These are phyloP conservation scores for Gnomoniopsis sp. DNA, from an alignment of 2,329 filamentous ascomycete species.

Conservation along the genomic window DNA sequence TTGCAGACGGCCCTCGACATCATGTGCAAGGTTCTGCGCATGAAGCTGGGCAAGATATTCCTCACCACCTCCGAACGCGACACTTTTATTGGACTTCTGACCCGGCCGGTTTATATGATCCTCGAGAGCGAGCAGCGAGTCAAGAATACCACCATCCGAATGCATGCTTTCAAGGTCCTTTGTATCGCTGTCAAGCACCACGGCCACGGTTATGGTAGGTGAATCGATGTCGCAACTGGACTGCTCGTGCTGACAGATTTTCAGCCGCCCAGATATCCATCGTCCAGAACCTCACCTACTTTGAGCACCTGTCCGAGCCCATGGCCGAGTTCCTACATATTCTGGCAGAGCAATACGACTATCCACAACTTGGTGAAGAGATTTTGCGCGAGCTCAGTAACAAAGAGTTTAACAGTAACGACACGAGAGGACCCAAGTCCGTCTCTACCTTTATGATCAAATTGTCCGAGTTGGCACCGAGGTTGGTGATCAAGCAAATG, in stretches of 20 bases:
- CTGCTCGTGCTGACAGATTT: slow-evolving; percentile 26
- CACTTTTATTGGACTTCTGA: slow-evolving; percentile 89
- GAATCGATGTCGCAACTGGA: background rate
- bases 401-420: slow-evolving; percentile 97
- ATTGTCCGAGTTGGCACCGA: slow-evolving; percentile 85
- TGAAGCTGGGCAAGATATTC: slow-evolving; percentile 91
- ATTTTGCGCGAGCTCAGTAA: slow-evolving; percentile 91
- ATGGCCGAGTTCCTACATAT: slow-evolving; percentile 99
- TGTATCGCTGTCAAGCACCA: slow-evolving; percentile 98
- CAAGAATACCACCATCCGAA: slow-evolving; percentile 83
- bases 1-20: slow-evolving; percentile 84
- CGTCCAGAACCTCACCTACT: slow-evolving; percentile 95
- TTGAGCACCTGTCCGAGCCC: slow-evolving; percentile 96
- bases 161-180: slow-evolving; percentile 96
- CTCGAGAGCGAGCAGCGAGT: slow-evolving; percentile 91
- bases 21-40: slow-evolving; percentile 93
- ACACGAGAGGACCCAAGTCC: slow-evolving; percentile 92
- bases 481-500: slow-evolving; percentile 96
- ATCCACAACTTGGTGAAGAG: slow-evolving; percentile 91
- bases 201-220: slow-evolving; percentile 86
- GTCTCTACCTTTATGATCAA: slow-evolving; percentile 92
- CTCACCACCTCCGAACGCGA: slow-evolving; percentile 94
- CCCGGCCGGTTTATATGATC: slow-evolving; percentile 87
- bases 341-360: slow-evolving; percentile 94
- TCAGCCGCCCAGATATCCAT: slow-evolving; percentile 93